Base-by-base conservation (phyloP, 148 eudicot species). In the Oxyria digyna region DNA sequence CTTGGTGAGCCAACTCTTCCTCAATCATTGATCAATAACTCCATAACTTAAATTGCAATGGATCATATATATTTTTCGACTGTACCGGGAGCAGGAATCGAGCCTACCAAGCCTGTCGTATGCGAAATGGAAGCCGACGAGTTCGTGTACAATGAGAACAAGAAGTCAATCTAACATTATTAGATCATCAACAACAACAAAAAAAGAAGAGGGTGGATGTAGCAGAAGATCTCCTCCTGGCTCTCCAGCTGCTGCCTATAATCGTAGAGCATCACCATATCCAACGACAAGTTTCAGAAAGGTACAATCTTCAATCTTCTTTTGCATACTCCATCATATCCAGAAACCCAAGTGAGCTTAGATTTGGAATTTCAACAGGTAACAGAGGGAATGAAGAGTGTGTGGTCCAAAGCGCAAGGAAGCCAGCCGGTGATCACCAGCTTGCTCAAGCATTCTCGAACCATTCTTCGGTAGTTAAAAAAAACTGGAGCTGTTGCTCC, bases 261-360 rank as follows among this genome's bases (percentile, higher is more conserved):
- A n/a, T n/a, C 87, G 76, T 27, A 84, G 95, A 81, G 70, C 82
- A 29, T 85, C 77, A 48, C 98, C 98, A n/a, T 94, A 94, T 78
- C 72, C 85, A 35, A 85, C 83, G 70, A 67, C 76, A 38, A 74
- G 87, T 40, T 73, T 90, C 6, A 81, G 84, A 82, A 80, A 92
- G 98, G 97, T 91, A 54, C 37, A 50, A 31, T 31, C 23, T 9
- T 67, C n/a, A n/a, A n/a, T n/a, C n/a, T n/a, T n/a, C n/a, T n/a
- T n/a, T n/a, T n/a, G n/a, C n/a, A n/a, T n/a, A n/a, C n/a, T n/a
- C n/a, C n/a, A n/a, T n/a, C n/a, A n/a, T n/a, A n/a, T n/a, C n/a
- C n/a, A n/a, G n/a, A n/a, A n/a, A n/a, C n/a, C n/a, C n/a, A n/a
- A n/a, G n/a, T n/a, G 38, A 8, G 9, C 33, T 13, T 3, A 10